Base-by-base conservation (phyloP, 2,329 filamentous ascomycete genomes). In the Amylocarpus encephaloides region DNA sequence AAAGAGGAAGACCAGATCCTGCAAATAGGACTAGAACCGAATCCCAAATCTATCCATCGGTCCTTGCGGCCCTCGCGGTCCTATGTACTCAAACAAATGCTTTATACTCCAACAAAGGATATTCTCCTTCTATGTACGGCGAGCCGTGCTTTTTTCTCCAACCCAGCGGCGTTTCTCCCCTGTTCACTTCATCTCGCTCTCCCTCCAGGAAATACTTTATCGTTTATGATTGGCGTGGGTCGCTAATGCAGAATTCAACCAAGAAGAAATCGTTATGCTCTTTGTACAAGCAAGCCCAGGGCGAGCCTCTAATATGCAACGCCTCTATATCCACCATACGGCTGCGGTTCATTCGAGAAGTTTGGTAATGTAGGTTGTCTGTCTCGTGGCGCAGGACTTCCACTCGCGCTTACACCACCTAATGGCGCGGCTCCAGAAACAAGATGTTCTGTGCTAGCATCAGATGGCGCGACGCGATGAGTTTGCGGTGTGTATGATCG, bases 251-350 rank as follows among this genome's bases (percentile, higher is more conserved):
- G 34, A 13, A 36, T 36, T 22, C 38, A 15, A 15, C 5, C 5
- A 40, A 39, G 36, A 7, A 40, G n/a, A 40, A 15, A 15, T 22
- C n/a, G 38, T 40, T 12, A 40, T 36, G 22, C 22, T 26, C 22
- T 36, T 36, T 36, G 15, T 36, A 16, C 15, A 16, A 36, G 12
- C 34, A n/a, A 15, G 10, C n/a, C 9, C 6, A 11, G n/a, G 29
- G 35, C 18, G 33, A 41, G 13, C 32, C 19, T 40, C 42, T 61
- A 64, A 43, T 64, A 64, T 30, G 54, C 60, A 39, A 54, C 50
- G 2, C 61, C 62, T 48, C 61, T 52, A 34, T 64, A 64, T 19
- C 53, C 59, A 10, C 58, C 53, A 43, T 56, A 54, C 1, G 34
- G 11, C 13, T 43, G 40, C 13, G 40, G 44, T 5, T 36, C 30